Evolutionary conservation across 495 filamentous ascomycete genomes (phyloP).

Genomic region (Talaromyces ruber): DNA sequence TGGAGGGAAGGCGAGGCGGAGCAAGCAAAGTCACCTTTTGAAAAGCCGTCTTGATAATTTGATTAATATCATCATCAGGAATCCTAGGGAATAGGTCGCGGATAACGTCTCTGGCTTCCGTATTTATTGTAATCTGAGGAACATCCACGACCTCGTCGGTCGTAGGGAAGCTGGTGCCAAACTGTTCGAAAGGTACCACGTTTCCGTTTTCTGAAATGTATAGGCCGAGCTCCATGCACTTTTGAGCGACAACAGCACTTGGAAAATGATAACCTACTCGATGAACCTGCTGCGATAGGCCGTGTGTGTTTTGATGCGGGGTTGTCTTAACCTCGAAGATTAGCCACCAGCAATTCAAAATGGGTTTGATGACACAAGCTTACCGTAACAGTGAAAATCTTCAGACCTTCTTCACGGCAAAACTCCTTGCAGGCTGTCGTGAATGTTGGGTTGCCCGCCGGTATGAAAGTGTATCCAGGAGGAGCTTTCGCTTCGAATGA

Average conservation of each 20-base stretch:
- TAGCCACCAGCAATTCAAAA: not conserved
- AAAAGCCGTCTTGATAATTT: slow-evolving; percentile 76
- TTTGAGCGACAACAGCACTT: slow-evolving; percentile 43
- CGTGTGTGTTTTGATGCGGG: slow-evolving; percentile 36
- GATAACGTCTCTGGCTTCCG: slow-evolving; percentile 64
- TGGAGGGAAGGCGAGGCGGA: not conserved
- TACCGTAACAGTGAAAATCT: slow-evolving; percentile 77
- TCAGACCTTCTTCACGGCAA: slow-evolving; percentile 56
- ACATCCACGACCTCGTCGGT: slow-evolving; percentile 9
- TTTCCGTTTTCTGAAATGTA: slow-evolving; percentile 34
- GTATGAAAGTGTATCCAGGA: slow-evolving; percentile 74
- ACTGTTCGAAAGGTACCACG: slow-evolving; percentile 22
- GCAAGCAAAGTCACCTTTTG: slow-evolving; percentile 52
- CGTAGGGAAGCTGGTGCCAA: not conserved
- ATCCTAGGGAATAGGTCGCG: slow-evolving; percentile 82
- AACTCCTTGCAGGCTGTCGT: slow-evolving; percentile 72
- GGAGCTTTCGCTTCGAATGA: slow-evolving; percentile 50
- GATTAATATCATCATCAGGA: slow-evolving; percentile 64
- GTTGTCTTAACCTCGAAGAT: slow-evolving; percentile 25
- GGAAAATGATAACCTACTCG: slow-evolving; percentile 76
- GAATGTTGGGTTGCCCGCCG: slow-evolving; percentile 69
- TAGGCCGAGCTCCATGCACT: slow-evolving; percentile 38
- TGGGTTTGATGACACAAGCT: slow-evolving; percentile 17
- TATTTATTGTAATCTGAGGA: slow-evolving; percentile 57
- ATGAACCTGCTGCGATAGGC: slow-evolving; percentile 59